These are phyloP conservation scores for Suillus placidus DNA, from an alignment of 768 basidiomycete species.

Conservation along the genomic window DNA sequence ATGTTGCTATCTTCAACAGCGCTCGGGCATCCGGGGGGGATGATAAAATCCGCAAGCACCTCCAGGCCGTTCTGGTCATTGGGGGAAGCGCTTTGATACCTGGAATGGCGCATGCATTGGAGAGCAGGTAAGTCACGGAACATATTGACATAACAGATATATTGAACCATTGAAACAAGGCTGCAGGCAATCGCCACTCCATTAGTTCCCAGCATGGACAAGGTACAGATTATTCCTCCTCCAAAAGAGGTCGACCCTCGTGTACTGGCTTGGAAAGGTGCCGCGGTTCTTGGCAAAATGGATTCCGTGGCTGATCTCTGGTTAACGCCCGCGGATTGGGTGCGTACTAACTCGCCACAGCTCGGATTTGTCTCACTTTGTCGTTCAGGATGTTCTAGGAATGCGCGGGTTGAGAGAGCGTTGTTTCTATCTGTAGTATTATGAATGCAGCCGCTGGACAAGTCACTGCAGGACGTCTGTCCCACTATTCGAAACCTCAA, in stretches of 20 bases:
- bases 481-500: not conserved
- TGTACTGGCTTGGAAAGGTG: conserved; percentile 94
- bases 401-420: conserved; percentile 82
- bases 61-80: conserved; percentile 84
- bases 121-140: conserved; percentile 64
- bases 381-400: conserved; percentile 66
- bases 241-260: conserved; percentile 92
- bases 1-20: conserved; percentile 92
- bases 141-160: not conserved
- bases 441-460: not conserved
- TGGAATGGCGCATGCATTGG: conserved; percentile 83
- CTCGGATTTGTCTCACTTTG: conserved; percentile 4
- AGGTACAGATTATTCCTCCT: conserved; percentile 90
- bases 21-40: conserved; percentile 86
- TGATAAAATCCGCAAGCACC: conserved; percentile 87
- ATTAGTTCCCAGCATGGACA: conserved; percentile 81
- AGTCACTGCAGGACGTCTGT: not conserved
- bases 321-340: conserved; percentile 89
- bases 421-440: conserved; percentile 70
- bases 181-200: conserved; percentile 85
- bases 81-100: conserved; percentile 83
- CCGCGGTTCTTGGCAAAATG: conserved; percentile 87
- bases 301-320: conserved; percentile 89
- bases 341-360: conserved; percentile 37
- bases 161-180: conserved; percentile 37